Evolutionary conservation across 768 basidiomycete genomes (phyloP).

Genomic region (Kwoniella dendrophila): DNA sequence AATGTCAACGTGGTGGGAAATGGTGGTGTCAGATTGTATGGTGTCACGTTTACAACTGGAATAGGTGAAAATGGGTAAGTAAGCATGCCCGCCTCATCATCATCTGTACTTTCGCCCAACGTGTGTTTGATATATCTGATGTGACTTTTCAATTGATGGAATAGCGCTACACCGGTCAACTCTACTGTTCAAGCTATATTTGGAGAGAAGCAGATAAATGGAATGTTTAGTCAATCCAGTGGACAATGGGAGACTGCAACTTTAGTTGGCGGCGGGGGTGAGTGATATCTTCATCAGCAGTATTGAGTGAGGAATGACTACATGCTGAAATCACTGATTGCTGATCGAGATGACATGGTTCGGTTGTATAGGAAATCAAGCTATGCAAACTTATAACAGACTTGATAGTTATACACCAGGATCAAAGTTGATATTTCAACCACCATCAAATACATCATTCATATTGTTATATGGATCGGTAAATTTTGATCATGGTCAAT

Average conservation of each 20-base stretch:
- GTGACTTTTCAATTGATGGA: not conserved
- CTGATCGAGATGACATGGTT: too few relatives aligned
- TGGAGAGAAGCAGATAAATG: slow-evolving; percentile 7
- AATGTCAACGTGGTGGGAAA: slow-evolving; percentile 6
- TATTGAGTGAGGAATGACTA: not conserved
- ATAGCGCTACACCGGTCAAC: not conserved
- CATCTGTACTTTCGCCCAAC: not conserved
- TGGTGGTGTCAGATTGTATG: slow-evolving; percentile 13
- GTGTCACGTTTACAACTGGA: slow-evolving; percentile 20
- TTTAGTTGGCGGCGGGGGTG: slow-evolving; percentile 1
- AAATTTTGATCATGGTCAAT: slow-evolving; percentile 16
- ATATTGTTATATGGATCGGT: slow-evolving; percentile 12
- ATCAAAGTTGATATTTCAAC: slow-evolving; percentile 3
- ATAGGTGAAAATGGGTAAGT: slow-evolving; percentile 22
- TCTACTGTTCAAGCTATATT: slow-evolving; percentile 10
- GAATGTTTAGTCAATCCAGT: not conserved
- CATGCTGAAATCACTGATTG: not conserved
- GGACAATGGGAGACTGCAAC: slow-evolving; percentile 15
- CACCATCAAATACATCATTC: slow-evolving; percentile 12
- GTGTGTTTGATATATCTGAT: not conserved
- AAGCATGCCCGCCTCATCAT: not conserved
- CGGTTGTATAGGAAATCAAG: not conserved
- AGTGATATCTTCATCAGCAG: not conserved
- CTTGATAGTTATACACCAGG: slow-evolving; percentile 4
- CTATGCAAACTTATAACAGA: slow-evolving; percentile 6